Evolutionary conservation across 805 yeast genomes (phyloP).

Genomic region (Cyberlindnera sargentensis): DNA sequence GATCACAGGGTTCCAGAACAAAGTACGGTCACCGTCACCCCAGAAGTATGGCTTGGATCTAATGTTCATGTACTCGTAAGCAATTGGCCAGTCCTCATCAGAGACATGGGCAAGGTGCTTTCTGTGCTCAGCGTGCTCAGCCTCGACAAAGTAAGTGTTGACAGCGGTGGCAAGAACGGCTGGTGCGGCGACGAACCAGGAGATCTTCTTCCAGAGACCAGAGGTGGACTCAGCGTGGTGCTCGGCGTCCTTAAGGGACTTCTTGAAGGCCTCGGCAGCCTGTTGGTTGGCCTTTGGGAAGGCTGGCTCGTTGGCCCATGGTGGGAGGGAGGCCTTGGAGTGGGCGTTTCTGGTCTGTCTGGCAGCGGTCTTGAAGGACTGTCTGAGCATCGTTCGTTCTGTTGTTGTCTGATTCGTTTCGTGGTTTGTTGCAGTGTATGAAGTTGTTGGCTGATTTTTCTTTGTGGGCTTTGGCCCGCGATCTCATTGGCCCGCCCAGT

Average conservation of each 20-base stretch:
- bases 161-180: conserved; percentile 68
- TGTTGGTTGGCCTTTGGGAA: conserved; percentile 36
- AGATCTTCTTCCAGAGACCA: conserved; percentile 77
- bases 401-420: background rate
- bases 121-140: conserved; percentile 88
- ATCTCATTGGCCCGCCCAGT: conserved; percentile 17
- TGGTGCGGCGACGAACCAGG: conserved; percentile 76
- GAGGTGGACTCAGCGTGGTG: conserved; percentile 79
- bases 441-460: conserved; percentile 3
- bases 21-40: conserved; percentile 98
- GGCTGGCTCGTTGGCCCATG: conserved; percentile 40
- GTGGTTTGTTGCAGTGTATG: background rate
- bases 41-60: conserved; percentile 89
- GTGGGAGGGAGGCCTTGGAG: conserved; percentile 27
- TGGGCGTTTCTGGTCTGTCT: conserved; percentile 17
- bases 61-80: conserved; percentile 86
- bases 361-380: conserved; percentile 21
- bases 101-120: conserved; percentile 58
- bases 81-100: conserved; percentile 90
- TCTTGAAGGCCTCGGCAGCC: conserved; percentile 59
- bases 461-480: background rate
- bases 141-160: conserved; percentile 76
- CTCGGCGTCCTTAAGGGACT: conserved; percentile 53
- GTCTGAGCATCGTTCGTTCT: conserved; percentile 35
- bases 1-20: conserved; percentile 91